Percentiles rank a stretch among this genome's conserved stretches.
Conservation (phyloP, 2,329 filamentous ascomycete species). For the Claviceps paspali region DNA sequence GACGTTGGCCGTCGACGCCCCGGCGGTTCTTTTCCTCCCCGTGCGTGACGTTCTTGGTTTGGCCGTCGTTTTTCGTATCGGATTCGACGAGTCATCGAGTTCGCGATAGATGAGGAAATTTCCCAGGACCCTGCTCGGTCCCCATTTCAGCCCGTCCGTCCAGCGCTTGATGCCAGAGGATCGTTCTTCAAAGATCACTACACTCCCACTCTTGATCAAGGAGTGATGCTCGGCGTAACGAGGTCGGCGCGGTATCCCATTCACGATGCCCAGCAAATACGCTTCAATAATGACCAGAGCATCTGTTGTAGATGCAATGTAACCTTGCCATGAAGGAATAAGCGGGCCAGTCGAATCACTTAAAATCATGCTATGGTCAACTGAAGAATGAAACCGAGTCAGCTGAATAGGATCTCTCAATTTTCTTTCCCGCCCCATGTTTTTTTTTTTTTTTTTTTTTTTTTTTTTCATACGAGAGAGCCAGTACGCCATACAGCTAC, state of each 20-base stretch:
- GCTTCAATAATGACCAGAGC: slow-evolving; percentile 68
- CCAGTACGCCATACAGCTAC: background rate
- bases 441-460: no score
- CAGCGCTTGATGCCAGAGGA: slow-evolving; percentile 82
- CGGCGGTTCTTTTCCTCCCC: background rate
- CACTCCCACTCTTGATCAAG: slow-evolving; percentile 66
- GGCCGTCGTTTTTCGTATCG: background rate
- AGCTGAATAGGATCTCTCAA: background rate
- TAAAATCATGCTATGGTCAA: background rate
- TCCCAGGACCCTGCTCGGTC: slow-evolving; percentile 69
- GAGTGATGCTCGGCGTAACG: slow-evolving; percentile 65
- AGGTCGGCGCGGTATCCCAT: slow-evolving; percentile 64
- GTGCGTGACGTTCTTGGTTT: background rate
- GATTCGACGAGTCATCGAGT: slow-evolving; percentile 30
- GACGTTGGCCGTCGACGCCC: slow-evolving; percentile 4
- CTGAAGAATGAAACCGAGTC: background rate
- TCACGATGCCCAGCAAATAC: slow-evolving; percentile 53
- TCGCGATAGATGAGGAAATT: slow-evolving; percentile 79
- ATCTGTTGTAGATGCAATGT: slow-evolving; percentile 52
- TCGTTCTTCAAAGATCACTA: slow-evolving; percentile 83
- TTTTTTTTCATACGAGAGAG: background rate
- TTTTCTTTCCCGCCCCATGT: no score
- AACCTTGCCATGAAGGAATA: slow-evolving; percentile 50
- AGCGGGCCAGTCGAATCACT: slow-evolving; percentile 19
- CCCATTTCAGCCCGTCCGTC: slow-evolving; percentile 85